These are phyloP conservation scores for Panicum hallii DNA, from an alignment of 202 grass and related monocot species.

Conservation along the genomic window DNA sequence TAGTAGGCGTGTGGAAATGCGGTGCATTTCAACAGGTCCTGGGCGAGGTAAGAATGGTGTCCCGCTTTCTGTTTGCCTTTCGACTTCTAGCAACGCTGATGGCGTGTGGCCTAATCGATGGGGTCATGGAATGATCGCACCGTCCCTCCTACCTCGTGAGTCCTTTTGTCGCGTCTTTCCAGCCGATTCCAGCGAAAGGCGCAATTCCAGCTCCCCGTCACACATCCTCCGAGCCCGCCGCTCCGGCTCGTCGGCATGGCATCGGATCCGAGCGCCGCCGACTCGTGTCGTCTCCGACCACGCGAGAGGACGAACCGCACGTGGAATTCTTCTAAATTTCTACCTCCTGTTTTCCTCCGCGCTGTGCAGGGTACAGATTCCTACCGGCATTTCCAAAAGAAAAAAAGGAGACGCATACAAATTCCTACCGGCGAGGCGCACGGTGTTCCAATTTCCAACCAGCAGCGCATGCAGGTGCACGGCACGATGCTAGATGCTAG, in stretches of 20 bases:
- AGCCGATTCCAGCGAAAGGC: background rate
- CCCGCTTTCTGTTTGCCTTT: conserved; percentile 20
- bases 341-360: background rate
- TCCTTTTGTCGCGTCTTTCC: conserved; percentile 21
- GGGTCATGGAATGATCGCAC: conserved; percentile 10
- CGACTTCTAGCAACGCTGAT: conserved; percentile 9
- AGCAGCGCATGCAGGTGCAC: background rate
- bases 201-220: background rate
- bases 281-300: background rate
- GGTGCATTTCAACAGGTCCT: background rate
- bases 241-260: background rate
- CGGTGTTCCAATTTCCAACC: conserved; percentile 4
- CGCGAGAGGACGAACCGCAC: background rate
- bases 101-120: conserved; percentile 1
- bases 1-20: background rate
- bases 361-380: background rate
- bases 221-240: background rate
- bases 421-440: background rate
- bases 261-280: background rate
- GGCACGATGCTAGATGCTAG: background rate
- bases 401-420: background rate
- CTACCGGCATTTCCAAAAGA: background rate
- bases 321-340: background rate
- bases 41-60: background rate
- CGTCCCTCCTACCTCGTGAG: background rate